These are phyloP conservation scores for Puccinia triticina DNA, from an alignment of 1,284 basidiomycete genomes.

Conservation along the genomic window DNA sequence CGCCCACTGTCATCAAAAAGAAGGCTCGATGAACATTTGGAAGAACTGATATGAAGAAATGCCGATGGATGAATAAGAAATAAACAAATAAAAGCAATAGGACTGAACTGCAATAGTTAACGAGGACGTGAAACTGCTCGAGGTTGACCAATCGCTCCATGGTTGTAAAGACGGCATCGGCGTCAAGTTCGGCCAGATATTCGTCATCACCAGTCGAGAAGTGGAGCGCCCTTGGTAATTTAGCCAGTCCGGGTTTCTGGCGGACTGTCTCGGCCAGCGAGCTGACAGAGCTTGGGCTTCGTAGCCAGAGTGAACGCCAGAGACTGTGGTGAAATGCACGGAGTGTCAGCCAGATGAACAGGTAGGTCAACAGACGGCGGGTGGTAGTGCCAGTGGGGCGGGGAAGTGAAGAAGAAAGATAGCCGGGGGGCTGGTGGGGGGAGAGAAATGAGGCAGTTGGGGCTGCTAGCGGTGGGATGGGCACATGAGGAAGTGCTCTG, in stretches of 20 bases:
- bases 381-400: too few species aligned
- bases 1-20: too few species aligned
- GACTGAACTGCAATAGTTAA: constrained; percentile 48
- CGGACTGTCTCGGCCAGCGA: constrained; percentile 22
- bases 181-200: constrained; percentile 41
- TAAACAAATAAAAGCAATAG: too few species aligned
- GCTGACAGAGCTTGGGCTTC: constrained; percentile 15
- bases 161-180: constrained; percentile 33
- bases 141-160: constrained; percentile 42
- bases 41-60: too few species aligned
- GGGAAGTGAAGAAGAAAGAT: not conserved
- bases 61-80: too few species aligned
- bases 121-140: constrained; percentile 35
- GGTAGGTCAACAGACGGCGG: too few species aligned
- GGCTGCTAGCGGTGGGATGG: too few species aligned
- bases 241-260: constrained; percentile 33
- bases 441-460: not conserved
- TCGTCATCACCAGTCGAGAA: constrained; percentile 38
- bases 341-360: too few species aligned
- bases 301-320: constrained; percentile 43
- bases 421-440: too few species aligned
- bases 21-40: too few species aligned
- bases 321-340: too few species aligned
- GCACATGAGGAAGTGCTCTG: too few species aligned
- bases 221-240: constrained; percentile 25